Conservation (phyloP, 2,329 filamentous ascomycete species). For the Talaromyces sp. region DNA sequence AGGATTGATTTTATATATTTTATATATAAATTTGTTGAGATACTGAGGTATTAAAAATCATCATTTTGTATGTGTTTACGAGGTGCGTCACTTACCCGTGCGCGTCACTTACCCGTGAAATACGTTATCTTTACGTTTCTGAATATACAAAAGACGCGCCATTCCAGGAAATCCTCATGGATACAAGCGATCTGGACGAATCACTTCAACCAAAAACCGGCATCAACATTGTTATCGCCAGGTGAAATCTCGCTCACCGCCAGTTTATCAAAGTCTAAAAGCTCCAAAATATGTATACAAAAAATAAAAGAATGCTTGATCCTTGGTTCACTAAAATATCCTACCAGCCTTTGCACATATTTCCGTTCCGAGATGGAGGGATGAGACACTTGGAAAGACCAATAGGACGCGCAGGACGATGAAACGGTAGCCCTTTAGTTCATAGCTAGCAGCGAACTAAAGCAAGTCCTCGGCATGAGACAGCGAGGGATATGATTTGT, state of each 20-base stretch:
- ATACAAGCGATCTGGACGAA: neutral
- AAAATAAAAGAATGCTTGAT: neutral
- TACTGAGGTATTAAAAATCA: too few relatives aligned
- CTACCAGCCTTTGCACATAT: neutral
- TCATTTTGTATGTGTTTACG: too few relatives aligned
- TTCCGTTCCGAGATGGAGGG: neutral
- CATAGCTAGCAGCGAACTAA: too few relatives aligned
- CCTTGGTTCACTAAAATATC: conserved; percentile 2
- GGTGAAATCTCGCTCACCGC: conserved; percentile 1
- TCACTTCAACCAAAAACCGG: neutral
- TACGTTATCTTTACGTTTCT: neutral
- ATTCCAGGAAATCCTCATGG: too few relatives aligned
- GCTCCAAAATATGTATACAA: neutral
- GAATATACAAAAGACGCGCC: neutral
- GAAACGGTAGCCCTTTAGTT: neutral
- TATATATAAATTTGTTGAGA: too few relatives aligned
- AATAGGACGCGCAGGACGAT: neutral
- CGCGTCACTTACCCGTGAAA: too few relatives aligned
- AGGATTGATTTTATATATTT: too few relatives aligned
- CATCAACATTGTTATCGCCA: neutral
- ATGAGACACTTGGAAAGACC: neutral
- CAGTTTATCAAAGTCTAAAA: neutral
- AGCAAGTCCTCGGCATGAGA: neutral
- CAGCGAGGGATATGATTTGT: conserved; percentile 2
- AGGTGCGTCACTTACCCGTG: too few relatives aligned